These are phyloP conservation scores for Angophora floribunda DNA, from an alignment of 345 rosid genomes.

Conservation along the genomic window DNA sequence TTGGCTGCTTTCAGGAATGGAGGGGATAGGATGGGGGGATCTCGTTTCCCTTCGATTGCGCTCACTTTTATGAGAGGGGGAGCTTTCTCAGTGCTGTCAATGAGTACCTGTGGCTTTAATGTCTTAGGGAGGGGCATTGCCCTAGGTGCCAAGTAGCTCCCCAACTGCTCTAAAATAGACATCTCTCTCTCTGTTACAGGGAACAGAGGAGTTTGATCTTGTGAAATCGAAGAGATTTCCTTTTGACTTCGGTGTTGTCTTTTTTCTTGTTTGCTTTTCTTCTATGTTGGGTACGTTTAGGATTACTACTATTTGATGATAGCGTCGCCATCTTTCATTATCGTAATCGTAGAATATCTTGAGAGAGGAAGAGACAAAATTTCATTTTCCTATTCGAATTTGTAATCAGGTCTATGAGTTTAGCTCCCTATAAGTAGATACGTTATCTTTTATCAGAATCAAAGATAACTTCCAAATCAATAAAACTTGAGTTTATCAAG, in stretches of 20 bases:
- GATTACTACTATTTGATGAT: not conserved
- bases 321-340: not conserved
- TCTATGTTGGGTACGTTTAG: not conserved
- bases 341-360: not conserved
- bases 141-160: not conserved
- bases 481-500: not conserved
- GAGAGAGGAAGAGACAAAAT: not conserved
- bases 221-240: not conserved
- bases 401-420: not conserved
- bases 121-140: not conserved
- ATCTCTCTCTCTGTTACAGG: not conserved
- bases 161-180: not conserved
- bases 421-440: not conserved
- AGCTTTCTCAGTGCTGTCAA: not conserved
- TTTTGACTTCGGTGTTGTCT: not conserved
- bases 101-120: not conserved
- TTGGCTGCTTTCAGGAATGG: not conserved
- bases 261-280: not conserved
- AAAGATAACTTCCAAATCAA: not conserved
- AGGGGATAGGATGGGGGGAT: not conserved
- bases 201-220: not conserved
- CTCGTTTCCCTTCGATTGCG: not conserved
- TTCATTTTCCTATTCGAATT: not conserved
- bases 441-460: rapidly evolving
- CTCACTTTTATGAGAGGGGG: not conserved